Base-by-base conservation (phyloP, 2,329 filamentous ascomycete genomes). In the Phaeosphaeria sp. region DNA sequence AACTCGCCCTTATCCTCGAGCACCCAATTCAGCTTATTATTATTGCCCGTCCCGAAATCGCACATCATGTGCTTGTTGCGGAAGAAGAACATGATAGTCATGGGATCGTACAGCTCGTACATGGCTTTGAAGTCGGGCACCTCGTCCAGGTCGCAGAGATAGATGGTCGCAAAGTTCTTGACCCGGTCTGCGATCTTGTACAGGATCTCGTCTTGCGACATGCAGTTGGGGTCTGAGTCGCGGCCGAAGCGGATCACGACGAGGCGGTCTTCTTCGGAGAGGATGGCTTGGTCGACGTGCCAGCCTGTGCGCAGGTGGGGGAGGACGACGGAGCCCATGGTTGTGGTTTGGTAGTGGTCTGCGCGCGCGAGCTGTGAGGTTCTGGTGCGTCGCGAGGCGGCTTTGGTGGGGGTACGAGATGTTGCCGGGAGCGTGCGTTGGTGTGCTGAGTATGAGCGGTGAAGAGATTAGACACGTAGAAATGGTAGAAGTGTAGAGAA, bases 41-140 rank as follows among this genome's bases (percentile, higher is more conserved):
- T 99, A 81, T 99, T 97, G 65, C 95, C 95, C 1, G 95, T 99
- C 7, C 73, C 94, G 68, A 97, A 93, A 86, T 98, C 94, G 77
- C 91, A 92, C 91, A 96, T 96, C 88, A 98, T 98, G 80, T 97
- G 93, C 78, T 99, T 99, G 78, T 99, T 99, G 61, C 94, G 88
- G 83, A 93, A 97, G 84, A 97, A 97, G 83, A 92, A 96, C 91
- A 97, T 97, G 78, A 98, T 89, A 2, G 95, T 96, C 81, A 93
- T 92, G 0, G 93, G 89, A 75, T 99, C 91, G 82, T 95, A 93
- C 6, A 93, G 83, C 75, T 93, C 77, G 83, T 97, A 97, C 94
- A 98, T 98, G 72, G 91, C 87, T 76, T 95, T 97, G 83, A 97
- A 97, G 77, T 77, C 75, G 0, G 75, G 76, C 6, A 77, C 75